Conservation (phyloP, 2,329 filamentous ascomycete species). For the Aureobasidium mangrovei region DNA sequence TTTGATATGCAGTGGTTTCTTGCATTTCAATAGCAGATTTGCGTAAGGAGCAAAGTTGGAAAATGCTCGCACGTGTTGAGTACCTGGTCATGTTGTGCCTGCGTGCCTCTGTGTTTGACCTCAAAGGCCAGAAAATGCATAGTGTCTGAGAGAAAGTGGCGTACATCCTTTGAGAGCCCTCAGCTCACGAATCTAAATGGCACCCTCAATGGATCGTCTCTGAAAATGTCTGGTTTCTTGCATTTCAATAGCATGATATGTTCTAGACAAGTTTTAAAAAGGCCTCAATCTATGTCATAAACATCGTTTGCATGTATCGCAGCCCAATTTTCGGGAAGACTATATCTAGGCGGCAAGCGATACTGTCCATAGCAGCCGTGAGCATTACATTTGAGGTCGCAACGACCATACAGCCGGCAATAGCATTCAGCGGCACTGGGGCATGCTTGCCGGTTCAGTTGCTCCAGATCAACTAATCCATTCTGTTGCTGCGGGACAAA, state of each 20-base stretch:
- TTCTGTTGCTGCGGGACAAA: slow-evolving; percentile 28
- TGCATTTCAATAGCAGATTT: too few relatives aligned
- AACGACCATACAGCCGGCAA: slow-evolving; percentile 58
- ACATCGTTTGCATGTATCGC: neutral
- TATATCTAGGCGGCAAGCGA: slow-evolving; percentile 28
- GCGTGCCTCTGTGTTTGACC: too few relatives aligned
- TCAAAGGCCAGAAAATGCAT: too few relatives aligned
- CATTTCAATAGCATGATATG: neutral
- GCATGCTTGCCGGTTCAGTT: slow-evolving; percentile 39
- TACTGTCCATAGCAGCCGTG: slow-evolving; percentile 34
- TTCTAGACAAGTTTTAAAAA: neutral
- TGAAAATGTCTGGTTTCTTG: neutral
- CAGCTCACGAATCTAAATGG: too few relatives aligned
- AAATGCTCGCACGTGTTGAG: too few relatives aligned
- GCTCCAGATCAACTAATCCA: slow-evolving; percentile 27
- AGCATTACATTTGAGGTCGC: slow-evolving; percentile 34
- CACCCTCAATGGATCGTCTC: too few relatives aligned
- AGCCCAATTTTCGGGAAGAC: slow-evolving; percentile 23
- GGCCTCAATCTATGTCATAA: neutral
- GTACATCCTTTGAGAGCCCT: too few relatives aligned
- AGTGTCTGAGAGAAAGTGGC: too few relatives aligned
- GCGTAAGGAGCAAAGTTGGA: too few relatives aligned
- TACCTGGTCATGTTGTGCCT: too few relatives aligned
- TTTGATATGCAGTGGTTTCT: too few relatives aligned
- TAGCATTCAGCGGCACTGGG: slow-evolving; percentile 55